Evolutionary conservation across 805 yeast species (phyloP).

Genomic region (Torulaspora maleeae): DNA sequence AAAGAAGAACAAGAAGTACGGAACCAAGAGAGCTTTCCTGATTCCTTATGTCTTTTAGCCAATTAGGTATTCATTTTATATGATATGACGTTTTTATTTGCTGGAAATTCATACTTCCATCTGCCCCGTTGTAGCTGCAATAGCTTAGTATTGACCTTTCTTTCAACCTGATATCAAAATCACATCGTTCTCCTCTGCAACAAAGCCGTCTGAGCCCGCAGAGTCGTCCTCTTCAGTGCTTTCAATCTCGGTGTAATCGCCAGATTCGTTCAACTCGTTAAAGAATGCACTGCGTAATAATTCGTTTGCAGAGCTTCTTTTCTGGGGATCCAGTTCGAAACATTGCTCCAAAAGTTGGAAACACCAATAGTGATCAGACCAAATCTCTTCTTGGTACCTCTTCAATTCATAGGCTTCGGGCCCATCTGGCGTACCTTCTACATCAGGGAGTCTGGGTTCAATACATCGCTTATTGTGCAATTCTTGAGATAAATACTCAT

Average conservation of each 20-base stretch:
- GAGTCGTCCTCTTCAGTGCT: constrained; percentile 30
- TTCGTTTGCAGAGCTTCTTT: constrained; percentile 54
- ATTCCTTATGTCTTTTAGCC: constrained; percentile 65
- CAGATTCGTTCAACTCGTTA: constrained; percentile 36
- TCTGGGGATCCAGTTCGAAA: constrained; percentile 53
- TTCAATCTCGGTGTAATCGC: constrained; percentile 19
- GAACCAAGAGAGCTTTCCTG: constrained; percentile 69
- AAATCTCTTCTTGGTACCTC: constrained; percentile 33
- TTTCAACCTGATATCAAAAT: constrained; percentile 21
- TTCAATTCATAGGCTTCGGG: constrained; percentile 24
- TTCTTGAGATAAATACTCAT: constrained; percentile 41
- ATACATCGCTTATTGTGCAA: constrained; percentile 36
- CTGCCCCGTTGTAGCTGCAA: background rate
- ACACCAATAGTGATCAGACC: constrained; percentile 40
- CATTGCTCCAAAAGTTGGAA: constrained; percentile 54
- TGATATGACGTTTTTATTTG: background rate
- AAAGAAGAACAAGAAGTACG: constrained; percentile 78
- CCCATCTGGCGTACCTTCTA: constrained; percentile 12
- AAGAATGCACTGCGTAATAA: constrained; percentile 58
- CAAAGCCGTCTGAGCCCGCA: constrained; percentile 17
- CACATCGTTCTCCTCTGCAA: constrained; percentile 25
- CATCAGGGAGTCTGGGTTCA: constrained; percentile 24
- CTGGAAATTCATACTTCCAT: background rate
- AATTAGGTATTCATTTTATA: background rate
- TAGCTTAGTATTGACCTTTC: background rate